Base-by-base conservation (phyloP, 345 rosid genomes). In the Populus tremula region DNA sequence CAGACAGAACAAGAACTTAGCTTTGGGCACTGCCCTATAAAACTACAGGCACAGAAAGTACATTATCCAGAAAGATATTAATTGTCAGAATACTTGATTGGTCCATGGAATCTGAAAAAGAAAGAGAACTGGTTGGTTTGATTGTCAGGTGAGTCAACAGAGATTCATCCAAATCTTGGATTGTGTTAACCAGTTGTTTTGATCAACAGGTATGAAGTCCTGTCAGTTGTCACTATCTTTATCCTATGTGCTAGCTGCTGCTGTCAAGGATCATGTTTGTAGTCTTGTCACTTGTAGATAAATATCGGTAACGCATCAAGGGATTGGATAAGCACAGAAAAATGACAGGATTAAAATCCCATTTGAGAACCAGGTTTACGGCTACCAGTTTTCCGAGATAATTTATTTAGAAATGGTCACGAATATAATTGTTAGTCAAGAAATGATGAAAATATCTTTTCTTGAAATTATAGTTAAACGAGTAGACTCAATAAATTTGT, bases 71-170 rank as follows among this genome's bases (percentile, higher is more conserved):
- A 73, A 59, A 73, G 54, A 53, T 66, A 78, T 54, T 33, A 33
- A 23, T 69, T 33, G 35, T 72, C 66, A 71, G 21, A 74, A 73
- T 73, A 69, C 62, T 29, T 80, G 82, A 78, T 56, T 64, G 81
- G 79, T 81, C 25, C 29, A 17, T 67, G 64, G 69, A 80, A 17
- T 49, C 74, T 10, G 20, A n/a, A 39, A 36, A 56, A 0, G 63
- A 56, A 56, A n/a, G 63, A 72, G 63, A 81, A 78, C 88, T 69
- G 90, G 84, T 88, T 72, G 89, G 73, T 90, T 85, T 85, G 89
- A 85, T 72, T 31, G 87, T 59, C 78, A 39, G 89, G 20, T 86
- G 69, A 62, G 36, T 50, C 36, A 50, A 13, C 67, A 20, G n/a
- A 35, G 54, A 25, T 76, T 76, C 69, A 41, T 77, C 36, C 18